Conservation (phyloP, 805 yeast genomes). For the Ogataea pini region DNA sequence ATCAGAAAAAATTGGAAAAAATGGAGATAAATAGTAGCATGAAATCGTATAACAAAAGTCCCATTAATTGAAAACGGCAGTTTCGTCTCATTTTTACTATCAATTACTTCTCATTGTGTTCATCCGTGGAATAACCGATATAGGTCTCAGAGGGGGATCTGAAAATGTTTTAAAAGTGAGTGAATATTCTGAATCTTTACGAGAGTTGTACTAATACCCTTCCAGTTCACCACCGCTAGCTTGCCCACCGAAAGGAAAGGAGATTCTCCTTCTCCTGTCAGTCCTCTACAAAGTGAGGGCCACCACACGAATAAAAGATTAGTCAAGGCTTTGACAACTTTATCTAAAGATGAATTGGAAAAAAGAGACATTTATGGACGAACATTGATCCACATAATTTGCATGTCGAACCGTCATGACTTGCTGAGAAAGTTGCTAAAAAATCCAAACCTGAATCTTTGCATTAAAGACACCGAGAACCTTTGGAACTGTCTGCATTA, state of each 20-base stretch:
- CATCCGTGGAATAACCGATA: background rate
- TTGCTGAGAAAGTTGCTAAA: constrained; percentile 47
- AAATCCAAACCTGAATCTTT: constrained; percentile 47
- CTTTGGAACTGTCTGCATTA: constrained; percentile 83
- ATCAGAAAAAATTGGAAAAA: background rate
- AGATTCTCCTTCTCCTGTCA: constrained; percentile 10
- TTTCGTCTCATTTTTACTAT: background rate
- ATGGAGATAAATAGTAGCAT: no score
- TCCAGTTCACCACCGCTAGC: constrained; percentile 25
- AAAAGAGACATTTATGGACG: constrained; percentile 70
- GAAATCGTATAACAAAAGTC: no score
- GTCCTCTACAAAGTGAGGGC: constrained; percentile 4
- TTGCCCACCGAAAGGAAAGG: constrained; percentile 11
- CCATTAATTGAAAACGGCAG: no score
- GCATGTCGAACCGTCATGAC: constrained; percentile 50
- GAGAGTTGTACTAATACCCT: background rate
- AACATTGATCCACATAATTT: constrained; percentile 56
- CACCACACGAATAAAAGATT: constrained; percentile 18
- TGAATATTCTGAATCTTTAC: constrained; percentile 8
- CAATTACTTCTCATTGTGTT: background rate
- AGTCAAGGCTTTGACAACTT: constrained; percentile 23
- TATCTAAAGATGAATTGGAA: constrained; percentile 41
- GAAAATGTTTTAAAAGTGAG: constrained; percentile 30
- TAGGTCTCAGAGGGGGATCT: constrained; percentile 3
- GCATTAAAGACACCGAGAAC: constrained; percentile 64